Evolutionary conservation across 805 yeast genomes (phyloP), one percentile per base, ranked within the genome.

Genomic region (Lipomyces yamadae): DNA sequence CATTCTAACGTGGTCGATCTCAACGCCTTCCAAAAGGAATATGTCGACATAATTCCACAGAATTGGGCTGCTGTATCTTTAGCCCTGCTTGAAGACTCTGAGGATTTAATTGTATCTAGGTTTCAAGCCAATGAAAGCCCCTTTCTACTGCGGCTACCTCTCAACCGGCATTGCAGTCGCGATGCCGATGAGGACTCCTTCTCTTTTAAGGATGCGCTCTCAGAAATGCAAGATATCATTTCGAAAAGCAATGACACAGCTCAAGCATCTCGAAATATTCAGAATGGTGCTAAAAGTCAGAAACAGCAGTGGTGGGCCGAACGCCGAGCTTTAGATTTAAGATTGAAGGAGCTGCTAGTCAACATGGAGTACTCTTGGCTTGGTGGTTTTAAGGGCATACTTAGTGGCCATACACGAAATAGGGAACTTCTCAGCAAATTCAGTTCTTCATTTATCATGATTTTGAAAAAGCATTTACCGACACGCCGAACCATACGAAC

Each of bases 251-350:
- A 90, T 70, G 72, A 76, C 2, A 84, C 91, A 0, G 62, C 70
- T 8, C 67, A 67, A 32, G 63, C 68, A 1, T 66, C 71, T 6
- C 42, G 53, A 4, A 62, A 54, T 18, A 24, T 67, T 8, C 62
- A 24, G 34, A 39, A 62, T 29, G 64, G 62, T 7, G 65, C 58
- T 4, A 64, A 60, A 34, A 88, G 94, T 0, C 83, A 56, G 88
- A 86, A 54, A 89, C 83, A 82, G 57, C 70, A 78, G 6, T 94
- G 98, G 97, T 95, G 98, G 97, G 81, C 82, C 53, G 78, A 79
- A 35, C 79, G 98, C 59, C 85, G 84, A 63, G 77, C 76, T 0
- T 78, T 92, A 18, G 97, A 94, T 75, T 75, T 79, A 8, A 76
- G 82, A 58, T 74, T 94, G 61, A 76, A 82, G 52, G 76, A 76